A percentile compares a stretch with the other conserved stretches of the same genome.
phyloP scores from a whole-genome alignment of 371 early-diverging fungal genomes.

The Smittium culicis region DNA sequence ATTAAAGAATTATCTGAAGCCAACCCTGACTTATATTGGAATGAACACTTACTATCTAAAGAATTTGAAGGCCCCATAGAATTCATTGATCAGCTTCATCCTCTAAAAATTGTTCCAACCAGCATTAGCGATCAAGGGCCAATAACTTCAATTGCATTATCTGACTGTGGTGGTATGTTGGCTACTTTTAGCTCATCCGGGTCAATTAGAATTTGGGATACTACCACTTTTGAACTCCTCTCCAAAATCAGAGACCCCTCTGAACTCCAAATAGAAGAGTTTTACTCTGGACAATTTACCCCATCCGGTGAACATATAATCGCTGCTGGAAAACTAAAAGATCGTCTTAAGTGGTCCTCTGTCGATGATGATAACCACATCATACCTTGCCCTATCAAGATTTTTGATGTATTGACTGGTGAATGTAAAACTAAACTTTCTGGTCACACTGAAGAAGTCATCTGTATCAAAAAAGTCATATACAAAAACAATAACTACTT shows the following conservation, averaged over 20 bases:
- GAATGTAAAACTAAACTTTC: conserved; percentile 51
- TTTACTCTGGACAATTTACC: conserved; percentile 61
- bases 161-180: conserved; percentile 64
- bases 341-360: conserved; percentile 68
- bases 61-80: conserved; percentile 30
- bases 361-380: conserved; percentile 84
- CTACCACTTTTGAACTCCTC: conserved; percentile 46
- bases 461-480: conserved; percentile 56
- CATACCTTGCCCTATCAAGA: conserved; percentile 73
- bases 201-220: conserved; percentile 62
- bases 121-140: conserved; percentile 44
- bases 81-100: conserved; percentile 46
- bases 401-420: conserved; percentile 60
- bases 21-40: conserved; percentile 51
- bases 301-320: conserved; percentile 36
- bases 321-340: conserved; percentile 70
- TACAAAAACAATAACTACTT: conserved; percentile 66
- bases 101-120: conserved; percentile 39
- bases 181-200: conserved; percentile 77
- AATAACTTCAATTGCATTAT: conserved; percentile 61
- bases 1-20: conserved; percentile 35
- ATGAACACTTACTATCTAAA: conserved; percentile 18
- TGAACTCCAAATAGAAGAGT: conserved; percentile 79
- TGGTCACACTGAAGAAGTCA: conserved; percentile 75
- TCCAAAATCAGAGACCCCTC: conserved; percentile 54